Base-by-base conservation (phyloP, 345 rosid genomes). In the Lepidium didymum region DNA sequence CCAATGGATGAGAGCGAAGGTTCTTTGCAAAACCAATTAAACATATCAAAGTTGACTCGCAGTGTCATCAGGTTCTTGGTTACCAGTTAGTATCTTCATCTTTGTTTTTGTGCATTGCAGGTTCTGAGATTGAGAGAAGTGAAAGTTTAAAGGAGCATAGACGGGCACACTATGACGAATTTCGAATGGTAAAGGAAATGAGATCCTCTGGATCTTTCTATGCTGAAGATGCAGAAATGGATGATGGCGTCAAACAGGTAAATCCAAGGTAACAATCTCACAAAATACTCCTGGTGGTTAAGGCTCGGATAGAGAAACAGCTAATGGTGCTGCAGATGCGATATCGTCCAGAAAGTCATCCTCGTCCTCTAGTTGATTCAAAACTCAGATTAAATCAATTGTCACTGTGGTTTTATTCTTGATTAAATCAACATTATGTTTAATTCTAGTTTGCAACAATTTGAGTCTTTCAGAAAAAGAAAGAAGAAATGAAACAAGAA, bases 81-180 rank as follows among this genome's bases (percentile, higher is more conserved):
- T 25, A 14, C 64, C 10, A n/a, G 29, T 3, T 18, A 18, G 27
- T 37, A 63, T 54, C 50, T 36, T 55, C 27, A 29, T 64, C 61
- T 56, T 12, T 60, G 18, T 53, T 69, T 55, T 56, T 33, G 33
- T 80, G 47, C 23, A 10, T 56, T 62, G 60, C 74, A 87, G 87
- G 77, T 78, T 79, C 77, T 62, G 86, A 75, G 72, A 27, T 71
- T 2, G 89, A 59, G 29, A 75, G 56, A 72, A 79, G 56, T 64
- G 77, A 57, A 71, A 84, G 81, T 50, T 94, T 94, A 67, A 86
- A 64, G 63, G 96, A 88, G 72, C 99, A 79, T 15, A 86, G 99
- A 75, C 79, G 84, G 45, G 93, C 79, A 50, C 99, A 94, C 70
- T 94, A 91, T 56, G 82, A 94, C 54, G 97, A 94, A 82, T 89